Evolutionary conservation across 2,329 filamentous ascomycete genomes (phyloP).

Genomic region (Penicillium digitatum): DNA sequence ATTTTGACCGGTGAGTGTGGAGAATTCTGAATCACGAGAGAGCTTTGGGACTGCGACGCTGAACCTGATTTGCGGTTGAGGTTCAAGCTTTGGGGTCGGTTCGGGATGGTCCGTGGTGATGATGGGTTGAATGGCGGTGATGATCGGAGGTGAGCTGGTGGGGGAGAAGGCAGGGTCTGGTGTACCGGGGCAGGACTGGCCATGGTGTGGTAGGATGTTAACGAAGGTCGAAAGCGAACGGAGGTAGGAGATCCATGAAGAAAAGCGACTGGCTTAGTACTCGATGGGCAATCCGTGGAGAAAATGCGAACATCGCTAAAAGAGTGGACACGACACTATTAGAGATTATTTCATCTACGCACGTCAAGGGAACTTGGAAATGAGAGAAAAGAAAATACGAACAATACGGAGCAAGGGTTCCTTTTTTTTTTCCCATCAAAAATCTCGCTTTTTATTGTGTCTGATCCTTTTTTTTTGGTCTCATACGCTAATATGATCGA

Average conservation of each 20-base stretch:
- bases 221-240: neutral
- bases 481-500: neutral
- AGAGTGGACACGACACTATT: conserved; percentile 1
- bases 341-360: neutral
- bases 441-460: neutral
- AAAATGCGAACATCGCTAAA: neutral
- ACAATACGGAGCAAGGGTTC: neutral
- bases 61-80: conserved; percentile 28
- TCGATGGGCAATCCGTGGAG: neutral
- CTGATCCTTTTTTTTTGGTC: neutral
- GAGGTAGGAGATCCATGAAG: neutral
- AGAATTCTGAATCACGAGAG: conserved; percentile 28
- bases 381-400: neutral
- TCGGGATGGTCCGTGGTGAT: conserved; percentile 24
- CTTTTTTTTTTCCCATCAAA: neutral
- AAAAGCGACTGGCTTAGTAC: neutral
- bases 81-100: conserved; percentile 18
- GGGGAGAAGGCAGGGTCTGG: conserved; percentile 39
- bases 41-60: conserved; percentile 15
- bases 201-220: conserved; percentile 19
- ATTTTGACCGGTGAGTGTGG: conserved; percentile 36
- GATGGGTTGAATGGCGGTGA: conserved; percentile 31
- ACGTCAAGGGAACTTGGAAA: neutral
- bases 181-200: conserved; percentile 25
- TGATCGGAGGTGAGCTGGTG: conserved; percentile 43